Percentiles rank a stretch among this genome's conserved stretches.
These are phyloP conservation scores for Planoprotostelium fungivorum DNA, from an alignment of 78 protist genomes.

Conservation along the genomic window DNA sequence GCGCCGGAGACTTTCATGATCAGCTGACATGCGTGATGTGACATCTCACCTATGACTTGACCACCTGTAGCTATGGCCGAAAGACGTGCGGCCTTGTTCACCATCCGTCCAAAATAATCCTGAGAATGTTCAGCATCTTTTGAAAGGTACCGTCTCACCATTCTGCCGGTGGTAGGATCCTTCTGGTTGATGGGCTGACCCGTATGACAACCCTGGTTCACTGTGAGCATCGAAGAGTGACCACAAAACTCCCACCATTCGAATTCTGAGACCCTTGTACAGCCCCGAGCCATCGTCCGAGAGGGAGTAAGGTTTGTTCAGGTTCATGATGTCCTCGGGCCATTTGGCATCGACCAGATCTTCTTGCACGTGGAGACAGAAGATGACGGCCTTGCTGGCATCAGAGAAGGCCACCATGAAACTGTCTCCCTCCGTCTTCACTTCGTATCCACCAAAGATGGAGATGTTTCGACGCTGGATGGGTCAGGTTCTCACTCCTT, in stretches of 20 bases:
- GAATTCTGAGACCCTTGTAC: background rate
- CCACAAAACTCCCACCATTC: background rate
- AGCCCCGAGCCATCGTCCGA: background rate
- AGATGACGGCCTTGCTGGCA: background rate
- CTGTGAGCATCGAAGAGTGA: background rate
- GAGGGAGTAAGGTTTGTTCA: background rate
- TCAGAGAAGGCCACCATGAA: constrained; percentile 38
- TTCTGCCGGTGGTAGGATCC: background rate
- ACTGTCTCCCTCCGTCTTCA: constrained; percentile 50
- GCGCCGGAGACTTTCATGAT: background rate
- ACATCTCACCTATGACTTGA: background rate
- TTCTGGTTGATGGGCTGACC: background rate
- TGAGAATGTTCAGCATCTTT: background rate
- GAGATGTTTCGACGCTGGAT: background rate
- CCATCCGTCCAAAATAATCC: background rate
- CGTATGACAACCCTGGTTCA: background rate
- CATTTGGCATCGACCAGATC: background rate
- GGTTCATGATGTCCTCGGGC: background rate
- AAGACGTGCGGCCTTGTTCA: background rate
- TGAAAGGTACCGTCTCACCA: background rate
- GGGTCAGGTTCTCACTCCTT: constrained; percentile 6
- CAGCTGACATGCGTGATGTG: background rate
- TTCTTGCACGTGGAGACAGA: background rate
- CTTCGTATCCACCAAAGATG: constrained; percentile 26
- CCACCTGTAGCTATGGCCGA: background rate